A percentile compares a stretch with the other conserved stretches of the same genome.
Conservation (phyloP, 1,284 basidiomycete species). For the Ceratobasidium sp. region DNA sequence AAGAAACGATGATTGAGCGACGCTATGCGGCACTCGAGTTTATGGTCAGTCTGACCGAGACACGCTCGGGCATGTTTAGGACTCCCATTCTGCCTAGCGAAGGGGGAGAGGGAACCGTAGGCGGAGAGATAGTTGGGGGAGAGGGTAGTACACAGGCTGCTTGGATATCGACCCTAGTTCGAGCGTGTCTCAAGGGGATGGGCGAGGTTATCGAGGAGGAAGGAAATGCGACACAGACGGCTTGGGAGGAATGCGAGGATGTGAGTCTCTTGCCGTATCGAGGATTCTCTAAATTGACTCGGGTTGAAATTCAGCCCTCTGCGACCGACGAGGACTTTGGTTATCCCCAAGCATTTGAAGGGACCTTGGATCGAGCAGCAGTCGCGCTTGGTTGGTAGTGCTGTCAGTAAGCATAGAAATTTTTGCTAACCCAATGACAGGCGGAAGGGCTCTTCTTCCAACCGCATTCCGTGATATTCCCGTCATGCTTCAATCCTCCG, state of each 20-base stretch:
- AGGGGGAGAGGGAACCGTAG: not conserved
- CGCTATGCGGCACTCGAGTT: conserved; percentile 73
- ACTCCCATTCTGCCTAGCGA: conserved; percentile 55
- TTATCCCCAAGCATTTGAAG: conserved; percentile 77
- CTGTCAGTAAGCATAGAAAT: not conserved
- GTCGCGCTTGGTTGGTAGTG: conserved; percentile 65
- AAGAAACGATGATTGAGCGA: conserved; percentile 52
- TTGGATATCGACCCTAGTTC: conserved; percentile 70
- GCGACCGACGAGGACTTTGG: conserved; percentile 73
- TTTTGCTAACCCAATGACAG: conserved; percentile 39
- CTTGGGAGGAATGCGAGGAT: conserved; percentile 68
- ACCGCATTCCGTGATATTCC: conserved; percentile 79
- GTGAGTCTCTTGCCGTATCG: conserved; percentile 55
- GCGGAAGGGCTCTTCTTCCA: conserved; percentile 69
- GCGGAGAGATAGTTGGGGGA: conserved; percentile 21
- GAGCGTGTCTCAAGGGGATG: conserved; percentile 80
- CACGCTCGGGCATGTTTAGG: conserved; percentile 69
- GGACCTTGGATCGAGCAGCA: conserved; percentile 75
- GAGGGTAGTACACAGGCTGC: conserved; percentile 22
- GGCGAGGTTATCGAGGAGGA: conserved; percentile 68
- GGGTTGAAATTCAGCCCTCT: conserved; percentile 62
- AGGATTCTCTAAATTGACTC: conserved; percentile 31
- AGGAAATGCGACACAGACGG: conserved; percentile 60
- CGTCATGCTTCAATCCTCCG: conserved; percentile 74
- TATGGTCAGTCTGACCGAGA: conserved; percentile 76